These are phyloP conservation scores for Vaccinium macrocarpon DNA, from an alignment of 148 eudicot species.

Conservation along the genomic window DNA sequence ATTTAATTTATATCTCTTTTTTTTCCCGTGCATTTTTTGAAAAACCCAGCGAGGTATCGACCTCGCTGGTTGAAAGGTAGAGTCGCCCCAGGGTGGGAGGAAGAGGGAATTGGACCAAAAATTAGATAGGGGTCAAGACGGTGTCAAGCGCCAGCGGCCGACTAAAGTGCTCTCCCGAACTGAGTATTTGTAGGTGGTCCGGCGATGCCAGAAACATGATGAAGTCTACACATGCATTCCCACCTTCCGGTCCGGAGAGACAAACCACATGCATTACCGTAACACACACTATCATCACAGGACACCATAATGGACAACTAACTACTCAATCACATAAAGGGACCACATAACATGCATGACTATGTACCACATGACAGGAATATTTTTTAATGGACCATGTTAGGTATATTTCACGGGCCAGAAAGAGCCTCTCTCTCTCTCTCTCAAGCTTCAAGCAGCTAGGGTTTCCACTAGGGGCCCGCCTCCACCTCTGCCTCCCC, in stretches of 20 bases:
- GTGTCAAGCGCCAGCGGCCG: not conserved
- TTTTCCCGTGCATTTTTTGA: too few species aligned
- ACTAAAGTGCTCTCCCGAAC: too few species aligned
- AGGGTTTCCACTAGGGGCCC: too few species aligned
- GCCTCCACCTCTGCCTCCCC: too few species aligned
- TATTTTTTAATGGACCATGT: slow-evolving; percentile 2
- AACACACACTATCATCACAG: not conserved
- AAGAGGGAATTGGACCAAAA: not conserved
- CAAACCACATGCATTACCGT: slow-evolving; percentile 13
- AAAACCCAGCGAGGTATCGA: too few species aligned
- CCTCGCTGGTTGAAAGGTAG: too few species aligned
- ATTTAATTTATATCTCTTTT: too few species aligned
- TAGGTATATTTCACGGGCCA: too few species aligned
- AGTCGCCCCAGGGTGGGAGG: too few species aligned
- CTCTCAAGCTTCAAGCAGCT: too few species aligned
- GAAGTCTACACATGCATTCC: slow-evolving; percentile 5
- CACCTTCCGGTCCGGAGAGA: not conserved
- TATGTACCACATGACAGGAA: not conserved
- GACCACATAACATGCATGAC: slow-evolving; percentile 15
- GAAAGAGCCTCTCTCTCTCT: too few species aligned
- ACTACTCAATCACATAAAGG: slow-evolving; percentile 4
- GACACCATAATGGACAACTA: not conserved
- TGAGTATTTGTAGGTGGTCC: too few species aligned
- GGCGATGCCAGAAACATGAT: not conserved
- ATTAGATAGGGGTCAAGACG: not conserved